Conservation (phyloP, 23 red algal genomes). For the Pyropia yezoensis region DNA sequence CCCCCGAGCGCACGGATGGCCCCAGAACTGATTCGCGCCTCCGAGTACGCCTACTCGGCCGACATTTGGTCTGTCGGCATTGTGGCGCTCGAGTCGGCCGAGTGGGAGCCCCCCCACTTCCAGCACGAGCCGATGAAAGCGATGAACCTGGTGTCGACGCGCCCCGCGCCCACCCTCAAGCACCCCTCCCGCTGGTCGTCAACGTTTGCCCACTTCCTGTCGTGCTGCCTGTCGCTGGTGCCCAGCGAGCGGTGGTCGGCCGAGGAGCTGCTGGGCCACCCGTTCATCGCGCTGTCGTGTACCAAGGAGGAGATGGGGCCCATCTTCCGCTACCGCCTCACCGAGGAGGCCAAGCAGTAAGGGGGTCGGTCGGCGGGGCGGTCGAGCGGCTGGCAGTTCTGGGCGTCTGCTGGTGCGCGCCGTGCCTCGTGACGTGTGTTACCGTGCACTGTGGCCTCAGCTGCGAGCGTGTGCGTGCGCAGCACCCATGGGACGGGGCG, state of each 20-base stretch:
- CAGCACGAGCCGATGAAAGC: constrained; percentile 76
- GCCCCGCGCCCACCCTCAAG: constrained; percentile 54
- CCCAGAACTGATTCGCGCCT: constrained; percentile 88
- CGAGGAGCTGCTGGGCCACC: constrained; percentile 68
- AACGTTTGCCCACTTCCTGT: constrained; percentile 74
- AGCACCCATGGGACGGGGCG: too few relatives aligned
- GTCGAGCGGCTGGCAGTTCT: too few relatives aligned
- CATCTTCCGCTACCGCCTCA: neutral
- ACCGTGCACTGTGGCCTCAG: too few relatives aligned
- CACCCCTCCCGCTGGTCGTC: constrained; percentile 54
- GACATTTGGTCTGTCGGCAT: constrained; percentile 96
- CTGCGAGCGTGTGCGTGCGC: too few relatives aligned
- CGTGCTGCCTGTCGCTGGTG: constrained; percentile 59
- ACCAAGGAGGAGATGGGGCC: constrained; percentile 9
- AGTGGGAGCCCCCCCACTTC: constrained; percentile 81
- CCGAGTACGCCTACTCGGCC: constrained; percentile 84
- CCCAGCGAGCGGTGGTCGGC: constrained; percentile 59
- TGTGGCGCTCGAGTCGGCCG: constrained; percentile 86
- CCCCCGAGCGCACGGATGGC: constrained; percentile 63
- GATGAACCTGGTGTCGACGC: constrained; percentile 90
- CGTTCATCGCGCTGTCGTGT: constrained; percentile 38
- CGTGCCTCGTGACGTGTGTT: too few relatives aligned
- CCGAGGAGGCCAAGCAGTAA: too few relatives aligned
- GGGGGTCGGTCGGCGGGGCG: too few relatives aligned
- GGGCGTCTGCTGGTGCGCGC: too few relatives aligned